phyloP scores from a whole-genome alignment of 768 basidiomycete species.

The Hericium rajendrae region DNA sequence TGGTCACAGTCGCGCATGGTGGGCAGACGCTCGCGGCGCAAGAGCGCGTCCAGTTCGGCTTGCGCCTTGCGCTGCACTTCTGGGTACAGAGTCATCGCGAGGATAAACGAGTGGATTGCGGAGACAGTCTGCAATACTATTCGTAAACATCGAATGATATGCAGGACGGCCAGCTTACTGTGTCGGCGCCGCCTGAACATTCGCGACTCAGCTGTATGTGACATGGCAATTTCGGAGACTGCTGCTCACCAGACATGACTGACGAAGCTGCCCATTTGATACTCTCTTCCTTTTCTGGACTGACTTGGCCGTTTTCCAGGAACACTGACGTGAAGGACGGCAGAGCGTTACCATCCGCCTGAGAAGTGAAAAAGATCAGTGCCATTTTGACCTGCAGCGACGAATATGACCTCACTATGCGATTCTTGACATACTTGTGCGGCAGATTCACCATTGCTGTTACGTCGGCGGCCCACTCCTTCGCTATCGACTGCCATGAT shows the following conservation, averaged over 20 bases:
- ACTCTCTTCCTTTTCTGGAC: not conserved
- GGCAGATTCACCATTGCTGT: conserved; percentile 3
- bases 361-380: not conserved
- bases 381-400: not conserved
- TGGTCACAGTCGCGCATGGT: not conserved
- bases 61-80: conserved; percentile 8
- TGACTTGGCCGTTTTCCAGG: not conserved
- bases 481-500: conserved; percentile 12
- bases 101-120: not conserved
- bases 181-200: not conserved
- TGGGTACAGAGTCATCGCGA: conserved; percentile 11
- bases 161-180: not conserved
- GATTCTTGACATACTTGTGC: conserved; percentile 2
- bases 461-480: conserved; percentile 1
- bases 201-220: not conserved
- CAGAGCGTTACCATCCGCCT: not conserved
- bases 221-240: not conserved
- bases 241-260: not conserved
- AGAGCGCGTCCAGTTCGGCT: conserved; percentile 7
- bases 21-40: conserved; percentile 6
- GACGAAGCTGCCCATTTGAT: conserved; percentile 3
- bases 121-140: not conserved
- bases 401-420: conserved; percentile 4
- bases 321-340: not conserved
- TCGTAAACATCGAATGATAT: not conserved